Evolutionary conservation across 768 basidiomycete genomes (phyloP).

Genomic region (Kwoniella bestiolae): DNA sequence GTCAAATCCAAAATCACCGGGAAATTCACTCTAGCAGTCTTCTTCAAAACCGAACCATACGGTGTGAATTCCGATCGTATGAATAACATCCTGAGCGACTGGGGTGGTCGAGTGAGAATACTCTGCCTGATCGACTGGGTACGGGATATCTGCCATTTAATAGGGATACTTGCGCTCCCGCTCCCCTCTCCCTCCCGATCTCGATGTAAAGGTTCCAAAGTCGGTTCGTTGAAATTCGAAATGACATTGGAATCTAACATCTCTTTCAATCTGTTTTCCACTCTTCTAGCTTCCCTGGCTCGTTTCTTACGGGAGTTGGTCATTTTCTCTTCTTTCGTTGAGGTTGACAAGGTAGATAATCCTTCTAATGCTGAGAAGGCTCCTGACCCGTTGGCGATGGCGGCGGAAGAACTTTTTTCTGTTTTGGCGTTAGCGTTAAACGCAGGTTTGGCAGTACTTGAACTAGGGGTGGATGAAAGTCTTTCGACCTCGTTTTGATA

Average conservation of each 20-base stretch:
- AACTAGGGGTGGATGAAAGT: slow-evolving; percentile 61
- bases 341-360: background rate
- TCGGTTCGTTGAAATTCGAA: slow-evolving; percentile 55
- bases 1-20: slow-evolving; percentile 88
- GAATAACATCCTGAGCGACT: slow-evolving; percentile 83
- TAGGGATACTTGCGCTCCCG: slow-evolving; percentile 27
- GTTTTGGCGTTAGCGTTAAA: background rate
- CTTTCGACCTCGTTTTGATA: slow-evolving; percentile 68
- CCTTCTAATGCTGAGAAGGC: slow-evolving; percentile 32
- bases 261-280: slow-evolving; percentile 66
- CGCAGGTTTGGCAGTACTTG: slow-evolving; percentile 1
- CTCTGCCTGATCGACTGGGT: slow-evolving; percentile 46
- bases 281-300: slow-evolving; percentile 70
- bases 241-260: slow-evolving; percentile 75
- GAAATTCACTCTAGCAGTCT: slow-evolving; percentile 77
- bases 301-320: slow-evolving; percentile 72
- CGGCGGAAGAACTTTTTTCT: background rate
- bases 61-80: slow-evolving; percentile 88
- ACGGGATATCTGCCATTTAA: slow-evolving; percentile 45
- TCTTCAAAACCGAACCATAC: slow-evolving; percentile 72
- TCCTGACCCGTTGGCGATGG: slow-evolving; percentile 22
- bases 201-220: slow-evolving; percentile 12
- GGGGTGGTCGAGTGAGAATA: slow-evolving; percentile 69
- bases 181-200: slow-evolving; percentile 17
- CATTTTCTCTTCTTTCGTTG: slow-evolving; percentile 61